phyloP scores from a whole-genome alignment of 805 yeast genomes.

The Zygosaccharomyces kombuchaensis region DNA sequence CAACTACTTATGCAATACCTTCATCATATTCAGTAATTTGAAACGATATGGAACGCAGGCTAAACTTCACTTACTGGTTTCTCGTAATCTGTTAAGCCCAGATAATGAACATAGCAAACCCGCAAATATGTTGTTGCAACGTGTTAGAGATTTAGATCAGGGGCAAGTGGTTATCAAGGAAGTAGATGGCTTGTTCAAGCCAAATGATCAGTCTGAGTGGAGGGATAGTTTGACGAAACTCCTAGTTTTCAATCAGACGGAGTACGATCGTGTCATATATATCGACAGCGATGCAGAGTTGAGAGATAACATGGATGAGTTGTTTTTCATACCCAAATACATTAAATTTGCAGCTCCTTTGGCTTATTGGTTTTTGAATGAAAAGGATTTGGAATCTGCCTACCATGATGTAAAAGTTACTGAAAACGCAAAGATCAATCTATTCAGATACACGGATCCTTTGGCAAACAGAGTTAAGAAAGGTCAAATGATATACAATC shows the following conservation, averaged over 20 bases:
- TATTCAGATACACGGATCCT: constrained; percentile 26
- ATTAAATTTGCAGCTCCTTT: constrained; percentile 43
- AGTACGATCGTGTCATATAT: constrained; percentile 51
- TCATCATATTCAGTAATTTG: constrained; percentile 45
- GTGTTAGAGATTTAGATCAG: constrained; percentile 11
- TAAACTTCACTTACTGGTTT: constrained; percentile 44
- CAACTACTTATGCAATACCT: constrained; percentile 48
- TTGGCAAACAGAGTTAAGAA: constrained; percentile 19
- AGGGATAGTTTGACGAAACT: constrained; percentile 51
- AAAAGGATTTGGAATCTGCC: constrained; percentile 24
- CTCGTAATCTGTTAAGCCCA: constrained; percentile 28
- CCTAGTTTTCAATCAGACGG: constrained; percentile 44
- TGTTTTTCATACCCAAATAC: constrained; percentile 47
- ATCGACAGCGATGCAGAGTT: constrained; percentile 56
- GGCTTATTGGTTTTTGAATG: constrained; percentile 39
- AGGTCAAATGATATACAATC: constrained; percentile 35
- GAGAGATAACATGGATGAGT: constrained; percentile 43
- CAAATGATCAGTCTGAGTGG: constrained; percentile 41
- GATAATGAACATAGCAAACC: constrained; percentile 13
- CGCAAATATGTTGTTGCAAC: constrained; percentile 8
- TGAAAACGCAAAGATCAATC: constrained; percentile 21
- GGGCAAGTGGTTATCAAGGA: constrained; percentile 28
- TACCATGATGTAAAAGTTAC: constrained; percentile 17
- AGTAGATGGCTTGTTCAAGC: constrained; percentile 23
- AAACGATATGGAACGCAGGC: constrained; percentile 39